Conservation (phyloP, 768 basidiomycete genomes). For the Termitomyces sp. region DNA sequence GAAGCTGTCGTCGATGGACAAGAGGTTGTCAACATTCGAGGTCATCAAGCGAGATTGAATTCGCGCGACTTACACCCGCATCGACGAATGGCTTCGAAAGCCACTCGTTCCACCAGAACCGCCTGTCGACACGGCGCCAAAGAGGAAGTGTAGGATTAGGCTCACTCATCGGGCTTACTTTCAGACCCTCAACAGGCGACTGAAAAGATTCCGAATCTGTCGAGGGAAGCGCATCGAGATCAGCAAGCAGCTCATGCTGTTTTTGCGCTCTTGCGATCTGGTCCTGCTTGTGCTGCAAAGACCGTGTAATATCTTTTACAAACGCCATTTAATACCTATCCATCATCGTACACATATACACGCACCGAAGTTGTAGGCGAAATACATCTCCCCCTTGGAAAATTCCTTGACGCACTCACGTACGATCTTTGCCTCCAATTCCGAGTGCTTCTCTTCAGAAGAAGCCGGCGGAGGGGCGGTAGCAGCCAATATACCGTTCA, state of each 20-base stretch:
- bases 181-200: conserved; percentile 19
- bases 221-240: conserved; percentile 47
- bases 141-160: conserved; percentile 76
- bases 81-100: conserved; percentile 82
- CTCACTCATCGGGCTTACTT: conserved; percentile 55
- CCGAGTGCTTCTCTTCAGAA: conserved; percentile 60
- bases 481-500: conserved; percentile 52
- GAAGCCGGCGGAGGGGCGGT: conserved; percentile 60
- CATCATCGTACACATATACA: too few species aligned
- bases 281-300: conserved; percentile 76
- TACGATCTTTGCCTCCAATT: conserved; percentile 81
- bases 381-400: conserved; percentile 86
- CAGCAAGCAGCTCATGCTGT: conserved; percentile 53
- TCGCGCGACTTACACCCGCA: conserved; percentile 58
- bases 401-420: conserved; percentile 74
- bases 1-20: conserved; percentile 39
- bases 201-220: conserved; percentile 17
- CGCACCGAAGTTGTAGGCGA: conserved; percentile 79
- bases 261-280: conserved; percentile 50
- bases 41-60: background rate
- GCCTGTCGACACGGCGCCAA: conserved; percentile 85
- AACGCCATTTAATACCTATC: background rate
- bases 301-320: conserved; percentile 69
- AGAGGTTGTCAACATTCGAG: too few species aligned
- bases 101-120: conserved; percentile 97